phyloP scores from a whole-genome alignment of 2,329 filamentous ascomycete genomes.

The Clonostachys solani region DNA sequence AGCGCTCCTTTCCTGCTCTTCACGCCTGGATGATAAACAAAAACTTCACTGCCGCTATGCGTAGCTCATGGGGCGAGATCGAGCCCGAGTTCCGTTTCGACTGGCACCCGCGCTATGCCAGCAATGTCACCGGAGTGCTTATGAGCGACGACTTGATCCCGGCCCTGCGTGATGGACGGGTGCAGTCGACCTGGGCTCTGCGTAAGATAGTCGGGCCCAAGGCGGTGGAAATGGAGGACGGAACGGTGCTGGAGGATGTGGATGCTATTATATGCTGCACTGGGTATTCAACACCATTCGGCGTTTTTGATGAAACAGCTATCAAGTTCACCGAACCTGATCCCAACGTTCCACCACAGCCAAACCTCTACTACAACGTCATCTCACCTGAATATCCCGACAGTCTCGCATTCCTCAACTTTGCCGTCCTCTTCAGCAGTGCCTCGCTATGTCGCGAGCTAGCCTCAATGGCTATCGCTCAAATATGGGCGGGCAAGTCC shows the following conservation, averaged over 20 bases:
- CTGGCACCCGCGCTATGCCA: constrained; percentile 5
- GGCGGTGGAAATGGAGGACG: constrained; percentile 15
- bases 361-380: constrained; percentile 31
- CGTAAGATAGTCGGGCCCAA: constrained; percentile 9
- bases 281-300: constrained; percentile 20
- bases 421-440: constrained; percentile 21
- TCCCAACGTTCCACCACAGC: constrained; percentile 13
- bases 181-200: constrained; percentile 5
- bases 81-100: constrained; percentile 10
- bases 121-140: constrained; percentile 5
- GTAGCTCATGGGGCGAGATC: constrained; percentile 8
- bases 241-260: constrained; percentile 12
- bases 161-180: constrained; percentile 5
- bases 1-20: constrained; percentile 6
- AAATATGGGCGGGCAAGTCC: constrained; percentile 31
- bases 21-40: constrained; percentile 7
- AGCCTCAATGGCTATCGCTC: constrained; percentile 29
- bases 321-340: constrained; percentile 2
- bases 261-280: constrained; percentile 23
- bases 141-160: constrained; percentile 12
- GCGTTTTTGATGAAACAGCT: constrained; percentile 4
- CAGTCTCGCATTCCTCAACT: constrained; percentile 32
- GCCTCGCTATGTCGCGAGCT: constrained; percentile 31
- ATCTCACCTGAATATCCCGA: constrained; percentile 31
- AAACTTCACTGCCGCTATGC: constrained; percentile 6